Evolutionary conservation across 129 eudicot genomes (phyloP), one percentile per base, ranked within the genome.

Genomic region (Pulicaria dysenterica): DNA sequence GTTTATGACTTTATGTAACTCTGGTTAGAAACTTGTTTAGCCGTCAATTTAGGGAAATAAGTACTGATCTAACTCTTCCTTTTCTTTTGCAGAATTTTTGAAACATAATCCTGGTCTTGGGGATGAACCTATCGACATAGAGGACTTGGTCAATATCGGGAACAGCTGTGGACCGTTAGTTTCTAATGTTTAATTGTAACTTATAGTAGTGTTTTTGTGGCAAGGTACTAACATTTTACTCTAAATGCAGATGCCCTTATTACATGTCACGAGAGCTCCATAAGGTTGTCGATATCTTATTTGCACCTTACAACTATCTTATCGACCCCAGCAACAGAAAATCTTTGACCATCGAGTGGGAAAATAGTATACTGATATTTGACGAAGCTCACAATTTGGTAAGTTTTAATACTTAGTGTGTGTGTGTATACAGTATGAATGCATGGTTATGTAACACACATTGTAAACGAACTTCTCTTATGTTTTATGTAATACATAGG

Each of bases 381-480:
- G 98, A 94, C 73, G 98, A 94, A 90, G 98, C 98, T 77, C 98
- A 94, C 79, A 94, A 94, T 87, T 83, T 94, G 83, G 98, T 88
- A 83, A 58, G 74, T 49, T 15, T 44, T 64, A 51, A 61, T 53
- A 69, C 51, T 46, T 17, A 31, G 43, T 8, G 42, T 66, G 4
- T 41, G 49, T 37, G 47, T 4, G 2, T 59, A 42, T 42, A 34
- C 10, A 58, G 64, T 58, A 44, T 24, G 54, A 48, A 17, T 61
- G 17, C 63, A 48, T 72, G 45, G 55, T 58, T 47, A 66, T 79
- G 39, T 72, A n/a, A 47, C 58, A 50, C 15, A 57, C 36, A 42
- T 41, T 39, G 46, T 70, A 41, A 34, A 63, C 64, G 47, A 65
- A 46, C 4, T 45, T 12, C 0, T 58, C 13, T 8, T 17, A 43